These are phyloP conservation scores for Fusarium falciforme DNA, from an alignment of 2,329 filamentous ascomycete genomes.

Conservation along the genomic window DNA sequence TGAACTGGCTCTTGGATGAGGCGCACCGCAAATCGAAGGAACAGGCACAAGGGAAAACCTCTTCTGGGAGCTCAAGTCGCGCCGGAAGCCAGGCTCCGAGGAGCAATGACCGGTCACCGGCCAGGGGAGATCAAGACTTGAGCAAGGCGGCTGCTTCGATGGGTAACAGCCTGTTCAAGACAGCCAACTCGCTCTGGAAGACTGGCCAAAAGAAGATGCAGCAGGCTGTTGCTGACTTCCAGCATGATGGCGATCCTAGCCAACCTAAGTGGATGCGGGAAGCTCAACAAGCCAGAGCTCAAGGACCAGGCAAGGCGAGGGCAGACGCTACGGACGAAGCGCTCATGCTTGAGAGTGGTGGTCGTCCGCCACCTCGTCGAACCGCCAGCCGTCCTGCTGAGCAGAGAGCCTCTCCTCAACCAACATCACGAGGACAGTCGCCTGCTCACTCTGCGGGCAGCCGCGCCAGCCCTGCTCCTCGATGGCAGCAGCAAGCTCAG, in stretches of 20 bases:
- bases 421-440: constrained; percentile 59
- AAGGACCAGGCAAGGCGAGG: constrained; percentile 46
- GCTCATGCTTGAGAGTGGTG: constrained; percentile 79
- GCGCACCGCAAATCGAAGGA: constrained; percentile 86
- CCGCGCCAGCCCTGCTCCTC: constrained; percentile 61
- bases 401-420: constrained; percentile 44
- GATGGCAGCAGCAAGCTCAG: constrained; percentile 66
- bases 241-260: constrained; percentile 75
- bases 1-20: constrained; percentile 90
- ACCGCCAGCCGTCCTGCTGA: constrained; percentile 44
- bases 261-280: constrained; percentile 98
- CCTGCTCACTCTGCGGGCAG: constrained; percentile 59
- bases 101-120: constrained; percentile 67
- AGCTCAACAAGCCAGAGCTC: constrained; percentile 61
- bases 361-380: constrained; percentile 60
- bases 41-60: constrained; percentile 68
- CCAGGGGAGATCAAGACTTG: constrained; percentile 74
- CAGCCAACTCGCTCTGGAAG: constrained; percentile 95
- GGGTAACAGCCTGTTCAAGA: constrained; percentile 88
- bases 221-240: constrained; percentile 89
- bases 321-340: constrained; percentile 75
- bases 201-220: constrained; percentile 92
- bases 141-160: constrained; percentile 85
- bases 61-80: constrained; percentile 53
- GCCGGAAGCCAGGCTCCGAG: constrained; percentile 32